Percentiles rank a stretch among this genome's conserved stretches.
Evolutionary conservation across 2,329 filamentous ascomycete species (phyloP).

Genomic region (Parafenestella ontariensis): DNA sequence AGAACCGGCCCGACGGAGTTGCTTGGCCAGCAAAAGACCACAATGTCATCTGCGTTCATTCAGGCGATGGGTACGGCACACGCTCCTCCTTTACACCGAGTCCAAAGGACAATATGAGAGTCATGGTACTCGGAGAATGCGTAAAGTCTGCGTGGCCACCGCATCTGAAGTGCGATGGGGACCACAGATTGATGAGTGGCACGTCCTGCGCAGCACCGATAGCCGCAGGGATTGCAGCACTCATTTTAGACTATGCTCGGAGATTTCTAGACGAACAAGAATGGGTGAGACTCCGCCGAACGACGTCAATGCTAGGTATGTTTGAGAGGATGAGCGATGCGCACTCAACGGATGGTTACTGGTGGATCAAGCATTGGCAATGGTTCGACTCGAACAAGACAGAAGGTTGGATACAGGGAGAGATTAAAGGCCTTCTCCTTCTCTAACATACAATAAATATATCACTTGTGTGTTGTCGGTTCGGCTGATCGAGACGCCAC

Average conservation of each 20-base stretch:
- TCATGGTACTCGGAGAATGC: constrained; percentile 1
- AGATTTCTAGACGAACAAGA: not conserved
- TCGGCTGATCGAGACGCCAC: not conserved
- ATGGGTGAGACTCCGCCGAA: not conserved
- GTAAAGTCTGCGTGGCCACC: not conserved
- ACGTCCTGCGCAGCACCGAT: constrained; percentile 1
- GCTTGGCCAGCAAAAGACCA: constrained; percentile 3
- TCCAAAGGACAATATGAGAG: not conserved
- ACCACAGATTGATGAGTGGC: not conserved
- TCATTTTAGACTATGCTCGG: constrained; percentile 2
- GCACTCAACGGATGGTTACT: not conserved
- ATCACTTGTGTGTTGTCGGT: not conserved
- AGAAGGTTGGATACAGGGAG: constrained; percentile 3
- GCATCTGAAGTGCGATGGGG: not conserved
- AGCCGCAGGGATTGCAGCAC: not conserved
- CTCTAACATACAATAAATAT: not conserved
- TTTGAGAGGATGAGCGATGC: not conserved
- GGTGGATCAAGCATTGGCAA: constrained; percentile 5
- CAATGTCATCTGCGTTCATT: constrained; percentile 5
- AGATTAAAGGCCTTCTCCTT: not conserved
- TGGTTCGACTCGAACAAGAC: not conserved
- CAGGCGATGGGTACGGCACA: not conserved
- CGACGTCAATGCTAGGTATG: not conserved
- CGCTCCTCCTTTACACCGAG: not conserved
- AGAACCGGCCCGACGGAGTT: not conserved